Evolutionary conservation across 331 rosid genomes (phyloP).

Genomic region (Saraca asoca): DNA sequence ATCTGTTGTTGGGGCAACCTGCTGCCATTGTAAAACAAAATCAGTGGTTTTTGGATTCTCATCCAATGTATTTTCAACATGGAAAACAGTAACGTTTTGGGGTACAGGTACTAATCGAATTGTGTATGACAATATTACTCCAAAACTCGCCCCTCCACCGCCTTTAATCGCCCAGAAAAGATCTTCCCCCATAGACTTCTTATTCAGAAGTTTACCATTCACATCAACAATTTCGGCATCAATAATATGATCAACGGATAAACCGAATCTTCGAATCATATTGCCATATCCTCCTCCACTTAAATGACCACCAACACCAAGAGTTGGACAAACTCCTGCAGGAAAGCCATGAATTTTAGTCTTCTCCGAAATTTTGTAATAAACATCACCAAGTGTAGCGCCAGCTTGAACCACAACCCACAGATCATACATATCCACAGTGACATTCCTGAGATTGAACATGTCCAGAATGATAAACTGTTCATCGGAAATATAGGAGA

Average conservation of each 20-base stretch:
- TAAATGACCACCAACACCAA: slow-evolving; percentile 53
- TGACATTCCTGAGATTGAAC: slow-evolving; percentile 36
- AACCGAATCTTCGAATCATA: slow-evolving; percentile 44
- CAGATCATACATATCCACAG: slow-evolving; percentile 28
- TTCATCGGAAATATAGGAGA: slow-evolving; percentile 37
- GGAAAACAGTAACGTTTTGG: no score
- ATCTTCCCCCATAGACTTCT: slow-evolving; percentile 50
- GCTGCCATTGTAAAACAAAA: slow-evolving; percentile 60
- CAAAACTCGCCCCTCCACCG: no score
- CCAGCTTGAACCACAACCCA: slow-evolving; percentile 42
- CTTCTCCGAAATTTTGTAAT: slow-evolving; percentile 43
- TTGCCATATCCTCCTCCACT: slow-evolving; percentile 57
- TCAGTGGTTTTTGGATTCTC: slow-evolving; percentile 35
- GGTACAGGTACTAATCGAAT: no score
- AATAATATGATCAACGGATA: slow-evolving; percentile 43
- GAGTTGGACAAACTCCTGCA: slow-evolving; percentile 47
- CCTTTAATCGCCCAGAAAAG: slow-evolving; percentile 64
- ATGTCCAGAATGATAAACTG: slow-evolving; percentile 46
- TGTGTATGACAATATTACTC: no score
- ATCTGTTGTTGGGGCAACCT: slow-evolving; percentile 57
- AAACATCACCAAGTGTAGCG: slow-evolving; percentile 52
- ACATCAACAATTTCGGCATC: slow-evolving; percentile 49
- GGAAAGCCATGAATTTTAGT: slow-evolving; percentile 44
- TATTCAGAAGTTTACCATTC: slow-evolving; percentile 37
- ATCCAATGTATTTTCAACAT: no score